Base-by-base conservation (phyloP, 441 rosid genomes). In the Erodium chrysanthum region DNA sequence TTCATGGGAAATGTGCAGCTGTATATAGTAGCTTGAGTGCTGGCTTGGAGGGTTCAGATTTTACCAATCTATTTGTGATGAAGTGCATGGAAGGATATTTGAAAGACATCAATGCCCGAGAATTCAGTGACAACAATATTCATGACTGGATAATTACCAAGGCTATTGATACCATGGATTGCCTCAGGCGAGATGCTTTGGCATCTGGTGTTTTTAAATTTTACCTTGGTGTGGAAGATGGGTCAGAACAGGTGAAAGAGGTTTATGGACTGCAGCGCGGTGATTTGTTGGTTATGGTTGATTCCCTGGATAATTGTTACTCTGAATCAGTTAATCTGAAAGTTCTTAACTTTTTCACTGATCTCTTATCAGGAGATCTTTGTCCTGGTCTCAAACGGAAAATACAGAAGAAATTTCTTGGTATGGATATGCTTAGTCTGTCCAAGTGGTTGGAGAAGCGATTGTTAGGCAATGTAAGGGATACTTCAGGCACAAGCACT, bases 401-500 rank as follows among this genome's bases (percentile, higher is more conserved):
- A 81, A 71, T 88, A 59, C 87, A 86, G 72, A 72, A 77, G 67
- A 88, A 83, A 66, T 87, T 90, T 77, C 75, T 85, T 73, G 81
- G 77, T 72, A 90, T 88, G 97, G 98, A 90, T 83, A 64, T 82
- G 78, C 75, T 64, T 74, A 61, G 66, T 67, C 78, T 96, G 79
- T 94, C 97, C 69, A 82, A 80, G 71, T 90, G 97, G 99, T 80
- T 96, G 83, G 98, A 88, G 86, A 86, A 82, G 80, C 87, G 92
- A 77, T 83, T 96, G 69, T 83, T 93, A 76, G 98, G 99, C 83
- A 82, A 81, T 82, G 66, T 74, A 60, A 64, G 73, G 73, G 95
- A 88, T 74, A 77, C 80, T 66, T 71, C 84, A 31, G 85, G 78
- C 67, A 92, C 86, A 40, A 66, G 70, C 70, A 77, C 67, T 71